These are phyloP conservation scores for Lepidopterella palustris DNA, from an alignment of 495 filamentous ascomycete genomes.

Conservation along the genomic window DNA sequence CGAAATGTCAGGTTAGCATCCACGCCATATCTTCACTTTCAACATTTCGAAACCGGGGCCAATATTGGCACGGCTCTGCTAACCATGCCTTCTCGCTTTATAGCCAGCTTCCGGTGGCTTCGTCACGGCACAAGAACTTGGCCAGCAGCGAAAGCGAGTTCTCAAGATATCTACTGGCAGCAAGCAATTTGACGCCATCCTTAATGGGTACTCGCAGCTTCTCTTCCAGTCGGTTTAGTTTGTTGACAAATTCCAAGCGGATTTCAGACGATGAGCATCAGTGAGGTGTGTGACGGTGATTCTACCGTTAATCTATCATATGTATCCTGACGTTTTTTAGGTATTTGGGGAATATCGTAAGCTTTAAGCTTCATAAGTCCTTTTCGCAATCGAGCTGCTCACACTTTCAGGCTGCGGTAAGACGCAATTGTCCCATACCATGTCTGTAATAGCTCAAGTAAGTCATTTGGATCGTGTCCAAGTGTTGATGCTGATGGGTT, in stretches of 20 bases:
- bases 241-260: conserved; percentile 44
- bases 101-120: conserved; percentile 64
- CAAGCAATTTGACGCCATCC: conserved; percentile 67
- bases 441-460: conserved; percentile 39
- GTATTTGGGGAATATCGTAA: conserved; percentile 64
- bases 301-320: neutral
- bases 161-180: conserved; percentile 67
- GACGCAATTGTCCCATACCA: conserved; percentile 45
- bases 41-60: neutral
- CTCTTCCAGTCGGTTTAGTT: neutral
- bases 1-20: conserved; percentile 57
- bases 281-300: conserved; percentile 48
- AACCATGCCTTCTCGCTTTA: neutral
- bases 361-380: neutral
- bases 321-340: conserved; percentile 10
- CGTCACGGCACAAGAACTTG: conserved; percentile 67
- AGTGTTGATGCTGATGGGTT: no score
- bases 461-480: no score
- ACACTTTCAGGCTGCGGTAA: conserved; percentile 57
- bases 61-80: neutral
- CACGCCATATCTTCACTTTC: neutral
- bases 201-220: conserved; percentile 49
- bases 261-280: conserved; percentile 76
- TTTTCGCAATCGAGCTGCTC: neutral
- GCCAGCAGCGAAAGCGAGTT: conserved; percentile 60